Conservation (phyloP, 257 asterid genomes). For the Solanum sejunctum region DNA sequence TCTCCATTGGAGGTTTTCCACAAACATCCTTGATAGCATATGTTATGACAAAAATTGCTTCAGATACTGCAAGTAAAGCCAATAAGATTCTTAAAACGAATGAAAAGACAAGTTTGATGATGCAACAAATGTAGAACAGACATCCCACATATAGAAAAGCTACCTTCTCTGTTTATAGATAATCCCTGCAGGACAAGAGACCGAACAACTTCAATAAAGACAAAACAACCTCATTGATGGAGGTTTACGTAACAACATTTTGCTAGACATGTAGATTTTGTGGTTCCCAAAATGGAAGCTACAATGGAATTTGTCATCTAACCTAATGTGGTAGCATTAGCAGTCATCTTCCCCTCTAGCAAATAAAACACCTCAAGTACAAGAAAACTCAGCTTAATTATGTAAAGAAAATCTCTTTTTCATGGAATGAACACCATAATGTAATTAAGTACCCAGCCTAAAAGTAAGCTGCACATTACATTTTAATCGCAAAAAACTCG, state of each 20-base stretch:
- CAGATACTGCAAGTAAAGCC: slow-evolving; percentile 47
- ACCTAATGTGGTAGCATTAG: neutral
- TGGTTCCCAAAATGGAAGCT: neutral
- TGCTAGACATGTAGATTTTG: neutral
- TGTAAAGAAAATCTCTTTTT: neutral
- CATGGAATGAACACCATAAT: neutral
- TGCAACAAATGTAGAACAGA: neutral
- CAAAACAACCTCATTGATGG: neutral
- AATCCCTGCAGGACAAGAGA: neutral
- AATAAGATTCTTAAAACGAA: neutral
- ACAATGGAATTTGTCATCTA: neutral
- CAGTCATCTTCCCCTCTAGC: neutral
- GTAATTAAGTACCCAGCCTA: neutral
- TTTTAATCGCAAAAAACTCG: neutral
- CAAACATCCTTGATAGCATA: slow-evolving; percentile 92
- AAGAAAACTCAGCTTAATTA: neutral
- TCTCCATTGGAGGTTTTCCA: slow-evolving; percentile 90
- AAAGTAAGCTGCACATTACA: neutral
- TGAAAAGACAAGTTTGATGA: neutral
- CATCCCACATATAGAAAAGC: neutral
- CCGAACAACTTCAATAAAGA: neutral
- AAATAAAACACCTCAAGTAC: neutral
- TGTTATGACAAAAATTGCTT: slow-evolving; percentile 78
- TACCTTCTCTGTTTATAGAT: neutral
- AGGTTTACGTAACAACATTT: neutral